These are phyloP conservation scores for Fusarium setosum DNA, from an alignment of 2,329 filamentous ascomycete genomes.

Conservation along the genomic window DNA sequence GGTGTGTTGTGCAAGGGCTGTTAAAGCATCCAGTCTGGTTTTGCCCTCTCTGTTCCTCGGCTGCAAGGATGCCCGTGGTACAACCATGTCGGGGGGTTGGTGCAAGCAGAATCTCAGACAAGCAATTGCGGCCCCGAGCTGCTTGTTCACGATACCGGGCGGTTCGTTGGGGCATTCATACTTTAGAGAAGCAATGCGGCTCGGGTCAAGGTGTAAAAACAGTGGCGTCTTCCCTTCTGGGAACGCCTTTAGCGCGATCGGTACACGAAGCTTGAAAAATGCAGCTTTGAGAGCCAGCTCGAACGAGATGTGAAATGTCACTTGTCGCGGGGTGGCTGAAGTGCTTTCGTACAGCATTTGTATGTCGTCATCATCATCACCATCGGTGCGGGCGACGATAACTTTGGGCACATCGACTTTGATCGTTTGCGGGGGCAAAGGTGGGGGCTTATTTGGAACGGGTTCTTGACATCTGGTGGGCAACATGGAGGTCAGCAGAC, in stretches of 20 bases:
- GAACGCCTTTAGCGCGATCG: neutral
- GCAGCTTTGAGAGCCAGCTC: neutral
- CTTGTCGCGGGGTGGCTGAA: neutral
- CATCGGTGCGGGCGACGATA: neutral
- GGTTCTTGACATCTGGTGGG: neutral
- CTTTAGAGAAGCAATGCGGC: neutral
- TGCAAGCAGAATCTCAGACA: neutral
- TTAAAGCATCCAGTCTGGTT: neutral
- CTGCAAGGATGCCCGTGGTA: neutral
- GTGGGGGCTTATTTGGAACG: neutral
- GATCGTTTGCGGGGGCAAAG: neutral
- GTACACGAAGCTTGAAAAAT: neutral
- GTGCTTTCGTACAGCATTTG: neutral
- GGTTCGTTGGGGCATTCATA: neutral
- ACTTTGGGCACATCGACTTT: neutral
- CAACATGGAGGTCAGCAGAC: neutral
- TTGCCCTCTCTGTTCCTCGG: neutral
- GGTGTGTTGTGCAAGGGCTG: neutral
- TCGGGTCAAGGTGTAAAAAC: neutral
- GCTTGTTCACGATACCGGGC: neutral
- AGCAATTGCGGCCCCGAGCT: neutral
- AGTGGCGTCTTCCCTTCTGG: neutral
- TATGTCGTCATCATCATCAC: neutral
- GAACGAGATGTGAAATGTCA: neutral
- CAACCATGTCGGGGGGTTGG: neutral